Evolutionary conservation across 192 early-diverging fungal species (phyloP), one percentile per base, ranked within the genome.

Genomic region (Powellomyces hirtus): DNA sequence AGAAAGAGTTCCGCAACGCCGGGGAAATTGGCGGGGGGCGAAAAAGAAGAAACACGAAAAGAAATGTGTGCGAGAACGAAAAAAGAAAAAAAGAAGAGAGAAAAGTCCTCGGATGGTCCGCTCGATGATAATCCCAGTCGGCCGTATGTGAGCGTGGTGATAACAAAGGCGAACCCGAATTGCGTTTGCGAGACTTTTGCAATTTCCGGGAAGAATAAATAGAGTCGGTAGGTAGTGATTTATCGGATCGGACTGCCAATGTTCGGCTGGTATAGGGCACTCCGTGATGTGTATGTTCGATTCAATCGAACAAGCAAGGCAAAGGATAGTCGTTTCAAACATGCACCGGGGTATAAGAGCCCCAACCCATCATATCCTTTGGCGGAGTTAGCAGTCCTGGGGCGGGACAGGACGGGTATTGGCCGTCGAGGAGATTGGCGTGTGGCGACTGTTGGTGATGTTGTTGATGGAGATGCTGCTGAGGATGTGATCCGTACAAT

Each of bases 321-420:
- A 13, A n/a, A 10, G 40, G 40, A n/a, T 42, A n/a, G 10, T 56
- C 18, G 18, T 16, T 3, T 56, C 29, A 56, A 56, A 34, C 29
- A 33, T 27, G 53, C 18, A 56, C 53, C 13, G 59, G 59, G 18
- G 59, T 60, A 22, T 60, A 60, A 37, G 18, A 33, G 31, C 59
- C 53, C 53, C 31, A 56, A 14, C 20, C 65, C 20, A 55, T 46
- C 20, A 27, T 11, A 30, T 69, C 67, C 55, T 69, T 69, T 33
- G 67, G 67, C 26, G 67, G 67, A 8, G 67, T 69, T 0, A 69
- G 27, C 22, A 69, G 27, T 27, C 67, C 67, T 29, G 67, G 67
- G 18, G 67, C 57, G 16, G 56, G 67, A 40, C 33, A 38, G 40
- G 30, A 16, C 33, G 40, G 37, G 44, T 22, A 45, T 29, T 62